Evolutionary conservation across 1,284 basidiomycete species (phyloP), one percentile per base, ranked within the genome.

Genomic region (Fomitiporia mediterranea): DNA sequence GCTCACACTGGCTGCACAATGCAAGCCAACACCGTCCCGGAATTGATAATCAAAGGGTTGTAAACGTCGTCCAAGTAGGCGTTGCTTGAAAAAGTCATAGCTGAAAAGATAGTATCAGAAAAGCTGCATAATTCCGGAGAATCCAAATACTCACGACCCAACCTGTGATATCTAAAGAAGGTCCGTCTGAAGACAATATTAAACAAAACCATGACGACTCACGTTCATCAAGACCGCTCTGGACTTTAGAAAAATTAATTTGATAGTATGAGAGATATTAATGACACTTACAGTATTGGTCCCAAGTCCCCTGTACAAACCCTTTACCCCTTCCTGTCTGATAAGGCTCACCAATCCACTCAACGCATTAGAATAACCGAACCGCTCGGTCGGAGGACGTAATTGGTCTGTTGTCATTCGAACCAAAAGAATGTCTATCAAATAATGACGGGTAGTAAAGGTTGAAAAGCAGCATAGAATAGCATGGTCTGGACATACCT

Each of bases 181-280:
- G 46, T 40, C 2, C 30, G 13, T 35, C 39, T 55, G 19, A 34
- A 32, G 30, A 39, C 19, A 43, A 46, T 32, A 25, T 50, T 7
- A 54, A 15, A 21, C 15, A n/a, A 27, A 13, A 25, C 19, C 25
- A 62, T 52, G 63, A 51, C 63, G 39, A 48, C 84, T 70, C 68
- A 92, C 90, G 71, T 94, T 95, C 93, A 95, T 95, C 53, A 96
- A 72, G 4, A 92, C 72, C 34, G 91, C 89, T 62, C 93, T 74
- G 48, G 77, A 74, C 86, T 89, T 32, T 13, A 30, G 21, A 17
- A 32, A 27, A 49, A 19, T 19, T 43, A 23, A 21, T 15, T 58
- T 13, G 9, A 55, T 37, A 48, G 27, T 50, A 32, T 15, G 11
- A 32, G 19, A n/a, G 38, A 37, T 42, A 28, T 32, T 30, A 63